Percentiles rank a stretch among this genome's conserved stretches.
Evolutionary conservation across 768 basidiomycete species (phyloP).

Genomic region (Russula brevipes): DNA sequence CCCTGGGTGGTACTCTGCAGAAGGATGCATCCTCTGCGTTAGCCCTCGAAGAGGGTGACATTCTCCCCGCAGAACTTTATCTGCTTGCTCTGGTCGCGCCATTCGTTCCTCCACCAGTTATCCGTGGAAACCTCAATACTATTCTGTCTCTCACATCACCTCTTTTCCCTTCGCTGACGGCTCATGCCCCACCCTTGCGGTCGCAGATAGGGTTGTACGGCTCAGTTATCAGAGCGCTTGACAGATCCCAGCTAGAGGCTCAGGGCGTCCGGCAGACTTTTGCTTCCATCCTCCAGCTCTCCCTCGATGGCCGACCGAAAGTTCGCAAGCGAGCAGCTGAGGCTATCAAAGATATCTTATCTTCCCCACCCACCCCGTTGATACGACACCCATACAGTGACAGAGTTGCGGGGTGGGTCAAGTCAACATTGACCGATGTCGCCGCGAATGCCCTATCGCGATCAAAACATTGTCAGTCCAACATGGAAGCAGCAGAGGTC

Average conservation of each 20-base stretch:
- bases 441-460: slow-evolving; percentile 56
- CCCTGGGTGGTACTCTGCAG: slow-evolving; percentile 72
- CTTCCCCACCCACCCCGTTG: slow-evolving; percentile 70
- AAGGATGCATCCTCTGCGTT: slow-evolving; percentile 41
- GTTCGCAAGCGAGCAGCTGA: slow-evolving; percentile 90
- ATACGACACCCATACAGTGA: slow-evolving; percentile 81
- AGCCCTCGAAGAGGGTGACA: slow-evolving; percentile 56
- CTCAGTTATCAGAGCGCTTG: slow-evolving; percentile 61
- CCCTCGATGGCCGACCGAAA: slow-evolving; percentile 86
- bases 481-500: slow-evolving; percentile 58
- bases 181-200: slow-evolving; percentile 74
- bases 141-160: slow-evolving; percentile 71
- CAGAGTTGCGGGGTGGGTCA: slow-evolving; percentile 74
- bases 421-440: slow-evolving; percentile 59
- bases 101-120: slow-evolving; percentile 72
- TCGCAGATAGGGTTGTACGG: slow-evolving; percentile 81
- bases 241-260: slow-evolving; percentile 62
- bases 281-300: slow-evolving; percentile 76
- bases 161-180: slow-evolving; percentile 60
- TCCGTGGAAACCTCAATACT: slow-evolving; percentile 68
- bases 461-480: slow-evolving; percentile 51
- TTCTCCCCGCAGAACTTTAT: slow-evolving; percentile 81
- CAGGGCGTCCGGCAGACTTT: slow-evolving; percentile 74
- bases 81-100: slow-evolving; percentile 73
- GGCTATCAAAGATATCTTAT: slow-evolving; percentile 70